Evolutionary conservation across 805 yeast species (phyloP), one percentile per base, ranked within the genome.

Genomic region (Hanseniaspora vineae): DNA sequence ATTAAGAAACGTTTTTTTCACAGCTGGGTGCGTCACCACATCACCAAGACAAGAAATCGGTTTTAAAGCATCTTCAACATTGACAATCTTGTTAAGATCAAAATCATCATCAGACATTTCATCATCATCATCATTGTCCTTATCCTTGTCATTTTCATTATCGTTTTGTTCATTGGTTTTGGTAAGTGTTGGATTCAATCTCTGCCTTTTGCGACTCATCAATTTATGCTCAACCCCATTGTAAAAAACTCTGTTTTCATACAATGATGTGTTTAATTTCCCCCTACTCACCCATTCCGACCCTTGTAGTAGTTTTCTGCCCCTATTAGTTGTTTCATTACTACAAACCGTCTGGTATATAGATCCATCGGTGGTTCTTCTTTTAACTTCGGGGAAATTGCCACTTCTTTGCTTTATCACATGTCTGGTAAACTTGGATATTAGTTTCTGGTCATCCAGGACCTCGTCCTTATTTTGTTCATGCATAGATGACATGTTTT

Each of bases 11-110:
- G 92, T 81, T 51, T 72, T 75, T 45, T 78, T 73, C 15, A 87
- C 69, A 1, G 86, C 76, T 13, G 81, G 81, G 57, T 86, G 89
- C 2, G 72, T 70, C 1, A 83, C 76, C 2, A 90, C 65, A 55
- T 92, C 96, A 2, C 84, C 71, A 0, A 96, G 92, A 49, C 84
- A 84, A 9, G 77, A 70, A 13, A 92, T 76, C 0, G 97, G 96
- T 5, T 81, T 77, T 50, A 92, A 66, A 17, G 88, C 69, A 42
- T 79, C 68, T 31, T 73, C 75, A 2, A 81, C 60, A 54, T 78
- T 73, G 1, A 80, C 69, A 2, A 72, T 68, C 8, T 63, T 60
- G 54, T 79, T 71, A 14, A 78, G 67, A 48, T 71, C 71, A 29
- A 66, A 67, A 4, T 54, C 65, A 8, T 23, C 29, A 23, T 23